Evolutionary conservation across 2,329 filamentous ascomycete genomes (phyloP).

Genomic region (Chaetomium globosum): DNA sequence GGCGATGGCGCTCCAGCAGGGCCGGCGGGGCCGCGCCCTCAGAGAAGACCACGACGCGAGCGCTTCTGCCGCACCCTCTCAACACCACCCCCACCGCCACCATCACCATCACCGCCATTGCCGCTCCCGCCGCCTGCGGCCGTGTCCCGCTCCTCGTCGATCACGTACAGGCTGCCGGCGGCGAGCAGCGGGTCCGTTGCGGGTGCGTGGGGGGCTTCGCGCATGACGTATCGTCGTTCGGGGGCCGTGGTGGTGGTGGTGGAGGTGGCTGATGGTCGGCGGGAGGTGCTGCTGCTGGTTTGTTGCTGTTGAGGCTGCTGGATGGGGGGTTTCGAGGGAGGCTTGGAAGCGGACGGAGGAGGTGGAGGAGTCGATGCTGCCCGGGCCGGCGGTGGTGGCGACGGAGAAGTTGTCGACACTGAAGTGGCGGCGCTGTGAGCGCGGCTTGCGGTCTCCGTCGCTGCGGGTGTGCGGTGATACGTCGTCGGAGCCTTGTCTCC

Average conservation of each 20-base stretch:
- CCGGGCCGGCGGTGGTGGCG: constrained; percentile 28
- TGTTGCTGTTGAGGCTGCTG: neutral
- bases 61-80: constrained; percentile 29
- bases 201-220: constrained; percentile 35
- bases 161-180: constrained; percentile 34
- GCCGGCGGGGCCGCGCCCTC: constrained; percentile 34
- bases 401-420: constrained; percentile 37
- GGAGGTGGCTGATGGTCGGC: constrained; percentile 3
- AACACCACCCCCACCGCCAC: neutral
- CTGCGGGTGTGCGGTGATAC: constrained; percentile 17
- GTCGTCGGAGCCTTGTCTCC: constrained; percentile 21
- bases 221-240: constrained; percentile 36
- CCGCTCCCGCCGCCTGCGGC: neutral
- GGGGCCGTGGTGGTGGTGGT: neutral
- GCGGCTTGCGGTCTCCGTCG: constrained; percentile 19
- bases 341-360: constrained; percentile 36
- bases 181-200: constrained; percentile 36
- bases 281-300: neutral
- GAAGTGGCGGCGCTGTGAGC: constrained; percentile 35
- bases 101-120: too few species aligned
- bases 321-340: constrained; percentile 30
- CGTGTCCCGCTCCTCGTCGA: constrained; percentile 32
- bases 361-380: constrained; percentile 28
- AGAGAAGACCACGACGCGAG: constrained; percentile 36
- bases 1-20: constrained; percentile 31